Evolutionary conservation across 441 rosid genomes (phyloP).

Genomic region (Gossypium davidsonii): DNA sequence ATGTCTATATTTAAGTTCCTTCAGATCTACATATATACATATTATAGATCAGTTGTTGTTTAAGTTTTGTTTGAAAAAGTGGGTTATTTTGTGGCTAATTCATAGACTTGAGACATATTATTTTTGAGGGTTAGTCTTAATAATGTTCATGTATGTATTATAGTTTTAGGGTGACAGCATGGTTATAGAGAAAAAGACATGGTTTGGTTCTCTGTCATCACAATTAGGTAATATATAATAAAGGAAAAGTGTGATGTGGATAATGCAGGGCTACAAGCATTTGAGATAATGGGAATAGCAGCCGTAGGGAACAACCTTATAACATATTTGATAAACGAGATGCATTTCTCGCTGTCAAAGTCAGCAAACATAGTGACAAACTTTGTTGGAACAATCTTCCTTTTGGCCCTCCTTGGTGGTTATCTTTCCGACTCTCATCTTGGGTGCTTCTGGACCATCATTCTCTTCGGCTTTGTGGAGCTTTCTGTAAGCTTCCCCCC

Average conservation of each 20-base stretch:
- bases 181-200: background rate
- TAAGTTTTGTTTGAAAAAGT: too few species aligned
- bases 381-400: conserved; percentile 80
- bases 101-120: background rate
- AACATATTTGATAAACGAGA: conserved; percentile 82
- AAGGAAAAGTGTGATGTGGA: background rate
- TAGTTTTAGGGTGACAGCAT: too few species aligned
- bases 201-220: background rate
- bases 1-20: background rate
- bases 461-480: conserved; percentile 78
- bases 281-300: conserved; percentile 90
- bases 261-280: conserved; percentile 63
- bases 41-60: too few species aligned
- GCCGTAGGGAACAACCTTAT: conserved; percentile 95
- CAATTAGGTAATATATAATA: background rate
- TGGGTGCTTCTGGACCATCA: conserved; percentile 87
- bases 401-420: conserved; percentile 80
- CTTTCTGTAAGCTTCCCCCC: conserved; percentile 56
- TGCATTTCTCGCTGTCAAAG: conserved; percentile 67
- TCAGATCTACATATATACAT: background rate
- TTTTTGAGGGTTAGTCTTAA: background rate
- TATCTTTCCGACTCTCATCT: conserved; percentile 78
- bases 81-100: background rate
- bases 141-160: too few species aligned
- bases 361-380: conserved; percentile 87